Percentiles rank a stretch among this genome's conserved stretches.
Conservation (phyloP, 2,329 filamentous ascomycete genomes). For the Daldinia sp. region DNA sequence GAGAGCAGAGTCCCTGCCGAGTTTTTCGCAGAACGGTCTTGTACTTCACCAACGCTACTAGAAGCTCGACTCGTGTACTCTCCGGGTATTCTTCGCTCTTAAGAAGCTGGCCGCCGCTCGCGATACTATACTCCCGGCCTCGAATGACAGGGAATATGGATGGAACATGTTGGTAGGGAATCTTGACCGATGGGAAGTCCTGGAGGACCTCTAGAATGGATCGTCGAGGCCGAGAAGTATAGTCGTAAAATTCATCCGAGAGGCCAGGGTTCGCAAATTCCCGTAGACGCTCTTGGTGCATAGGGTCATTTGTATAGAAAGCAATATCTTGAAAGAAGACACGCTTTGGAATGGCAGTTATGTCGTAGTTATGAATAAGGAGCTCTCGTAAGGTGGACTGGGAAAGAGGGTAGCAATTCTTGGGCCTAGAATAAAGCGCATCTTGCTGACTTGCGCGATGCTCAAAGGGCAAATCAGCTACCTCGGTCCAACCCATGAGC, state of each 20-base stretch:
- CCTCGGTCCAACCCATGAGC: constrained; percentile 80
- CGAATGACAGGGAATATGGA: constrained; percentile 84
- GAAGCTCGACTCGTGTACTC: constrained; percentile 72
- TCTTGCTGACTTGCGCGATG: constrained; percentile 35
- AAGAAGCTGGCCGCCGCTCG: constrained; percentile 71
- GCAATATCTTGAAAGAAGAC: constrained; percentile 85
- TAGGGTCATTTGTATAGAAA: constrained; percentile 77
- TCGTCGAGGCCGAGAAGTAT: constrained; percentile 88
- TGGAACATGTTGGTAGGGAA: constrained; percentile 79
- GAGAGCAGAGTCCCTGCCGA: constrained; percentile 88
- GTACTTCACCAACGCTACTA: constrained; percentile 92
- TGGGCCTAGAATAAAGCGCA: constrained; percentile 42
- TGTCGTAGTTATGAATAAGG: constrained; percentile 85
- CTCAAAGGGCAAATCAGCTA: constrained; percentile 77
- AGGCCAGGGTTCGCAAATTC: constrained; percentile 86
- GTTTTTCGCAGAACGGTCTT: constrained; percentile 86
- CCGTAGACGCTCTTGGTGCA: constrained; percentile 82
- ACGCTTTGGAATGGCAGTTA: constrained; percentile 88
- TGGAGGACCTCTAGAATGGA: constrained; percentile 93
- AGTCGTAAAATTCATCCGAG: constrained; percentile 94
- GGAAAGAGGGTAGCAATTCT: constrained; percentile 53
- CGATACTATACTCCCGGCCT: constrained; percentile 94
- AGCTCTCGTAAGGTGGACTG: constrained; percentile 77
- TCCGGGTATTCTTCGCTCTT: constrained; percentile 36
- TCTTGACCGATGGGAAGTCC: constrained; percentile 86